Percentiles rank a stretch among this genome's conserved stretches.
These are phyloP conservation scores for Brettanomyces custersianus DNA, from an alignment of 805 yeast species.

Conservation along the genomic window DNA sequence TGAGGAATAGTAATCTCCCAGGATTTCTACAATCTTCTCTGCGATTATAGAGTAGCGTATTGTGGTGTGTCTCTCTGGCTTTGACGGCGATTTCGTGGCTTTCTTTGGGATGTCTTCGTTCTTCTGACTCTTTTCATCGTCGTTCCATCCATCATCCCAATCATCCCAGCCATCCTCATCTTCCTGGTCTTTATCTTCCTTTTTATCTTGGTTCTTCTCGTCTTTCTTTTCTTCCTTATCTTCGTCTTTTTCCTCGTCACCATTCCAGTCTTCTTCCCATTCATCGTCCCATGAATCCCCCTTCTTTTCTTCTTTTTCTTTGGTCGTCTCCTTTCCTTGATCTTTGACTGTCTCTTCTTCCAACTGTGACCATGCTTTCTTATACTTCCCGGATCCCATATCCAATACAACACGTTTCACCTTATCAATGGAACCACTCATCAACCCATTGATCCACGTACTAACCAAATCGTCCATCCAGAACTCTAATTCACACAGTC, in stretches of 20 bases:
- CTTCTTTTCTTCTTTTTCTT: not conserved
- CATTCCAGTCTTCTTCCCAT: slow-evolving; percentile 16
- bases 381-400: slow-evolving; percentile 7
- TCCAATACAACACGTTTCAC: slow-evolving; percentile 16
- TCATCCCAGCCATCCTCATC: slow-evolving; percentile 18
- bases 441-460: slow-evolving; percentile 21
- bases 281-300: slow-evolving; percentile 7
- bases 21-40: slow-evolving; percentile 7
- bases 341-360: not conserved
- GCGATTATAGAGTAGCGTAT: slow-evolving; percentile 12
- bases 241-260: slow-evolving; percentile 6
- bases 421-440: slow-evolving; percentile 18
- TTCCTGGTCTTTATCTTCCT: slow-evolving; percentile 7
- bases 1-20: slow-evolving; percentile 14
- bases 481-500: slow-evolving; percentile 23
- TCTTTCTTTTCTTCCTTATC: slow-evolving; percentile 3
- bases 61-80: not conserved
- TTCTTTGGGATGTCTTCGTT: slow-evolving; percentile 6
- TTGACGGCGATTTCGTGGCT: not conserved
- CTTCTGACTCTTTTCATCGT: slow-evolving; percentile 10
- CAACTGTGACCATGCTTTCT: no score
- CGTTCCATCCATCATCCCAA: slow-evolving; percentile 21
- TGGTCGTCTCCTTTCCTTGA: not conserved
- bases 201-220: slow-evolving; percentile 2
- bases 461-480: slow-evolving; percentile 24